Conservation (phyloP, 345 rosid species). For the Populus euphratica region DNA sequence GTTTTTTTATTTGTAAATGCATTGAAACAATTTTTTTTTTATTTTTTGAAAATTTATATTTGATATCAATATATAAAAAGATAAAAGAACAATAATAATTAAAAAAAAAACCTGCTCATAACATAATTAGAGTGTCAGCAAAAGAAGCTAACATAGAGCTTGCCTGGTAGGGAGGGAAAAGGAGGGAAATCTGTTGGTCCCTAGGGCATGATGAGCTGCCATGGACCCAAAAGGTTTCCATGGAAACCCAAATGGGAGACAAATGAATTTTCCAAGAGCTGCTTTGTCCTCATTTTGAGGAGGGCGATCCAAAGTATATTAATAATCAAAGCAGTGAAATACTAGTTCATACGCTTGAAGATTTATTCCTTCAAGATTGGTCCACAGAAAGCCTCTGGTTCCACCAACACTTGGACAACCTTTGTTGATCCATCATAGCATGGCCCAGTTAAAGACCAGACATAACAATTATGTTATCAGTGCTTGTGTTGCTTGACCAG, state of each 20-base stretch:
- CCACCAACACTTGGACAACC: slow-evolving; percentile 15
- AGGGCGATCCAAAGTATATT: neutral
- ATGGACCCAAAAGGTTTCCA: slow-evolving; percentile 31
- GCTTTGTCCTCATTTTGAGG: slow-evolving; percentile 38
- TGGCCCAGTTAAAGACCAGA: slow-evolving; percentile 11
- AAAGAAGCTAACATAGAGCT: slow-evolving; percentile 10
- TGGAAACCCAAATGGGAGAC: slow-evolving; percentile 45
- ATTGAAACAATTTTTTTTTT: too few relatives aligned
- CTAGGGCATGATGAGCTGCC: slow-evolving; percentile 21
- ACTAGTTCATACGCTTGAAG: neutral
- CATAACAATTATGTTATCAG: neutral
- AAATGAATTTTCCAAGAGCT: slow-evolving; percentile 13
- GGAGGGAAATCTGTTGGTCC: slow-evolving; percentile 30
- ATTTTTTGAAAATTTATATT: too few relatives aligned
- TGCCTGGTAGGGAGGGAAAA: slow-evolving; percentile 26
- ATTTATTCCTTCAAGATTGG: neutral
- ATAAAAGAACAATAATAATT: too few relatives aligned
- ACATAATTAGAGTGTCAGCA: slow-evolving; percentile 17
- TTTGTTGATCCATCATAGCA: slow-evolving; percentile 43
- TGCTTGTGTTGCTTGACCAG: slow-evolving; percentile 9
- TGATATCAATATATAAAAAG: rapidly evolving
- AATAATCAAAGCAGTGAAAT: neutral
- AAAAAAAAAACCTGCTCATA: neutral
- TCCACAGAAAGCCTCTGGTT: slow-evolving; percentile 29
- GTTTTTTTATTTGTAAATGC: too few relatives aligned